Evolutionary conservation across 2,329 filamentous ascomycete genomes (phyloP), one percentile per base, ranked within the genome.

Genomic region (Alternaria burnsii): DNA sequence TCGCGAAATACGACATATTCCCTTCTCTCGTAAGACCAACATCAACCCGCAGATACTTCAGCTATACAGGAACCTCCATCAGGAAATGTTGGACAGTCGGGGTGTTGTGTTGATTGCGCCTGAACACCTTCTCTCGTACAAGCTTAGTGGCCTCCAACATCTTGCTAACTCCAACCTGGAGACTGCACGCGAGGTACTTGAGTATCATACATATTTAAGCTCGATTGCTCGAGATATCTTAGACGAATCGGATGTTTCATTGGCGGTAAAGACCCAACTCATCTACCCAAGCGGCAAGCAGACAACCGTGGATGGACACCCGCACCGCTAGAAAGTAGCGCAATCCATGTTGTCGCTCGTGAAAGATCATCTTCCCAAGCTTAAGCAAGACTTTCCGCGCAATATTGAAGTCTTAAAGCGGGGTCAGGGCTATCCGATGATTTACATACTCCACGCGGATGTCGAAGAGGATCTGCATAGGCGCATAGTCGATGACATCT

Each of bases 201-300:
- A 57, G 36, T 34, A 36, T 9, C 82, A 86, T 16, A 26, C 74
- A 0, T 84, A 81, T 61, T 76, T 89, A 18, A 73, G 84, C 40
- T 16, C 52, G 0, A 59, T 72, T 4, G 80, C 82, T 0, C 78
- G 87, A 0, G 87, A 89, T 60, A 81, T 91, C 3, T 78, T 91
- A 0, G 88, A 91, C 59, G 88, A 91, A 72, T 88, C 86, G 44
- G 88, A 91, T 51, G 87, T 90, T 59, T 87, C 86, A 54, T 85
- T 90, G 41, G 14, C 40, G 0, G 81, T 84, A 11, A 85, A 84
- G 48, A 88, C 88, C 42, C 86, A 90, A 65, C 73, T 90, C 0
- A 79, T 90, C 1, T 90, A 91, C 58, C 88, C 87, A 0, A 83
- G 89, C 63, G 88, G 87, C 0, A 61, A 71, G 0, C 85, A 88